Evolutionary conservation across 768 basidiomycete species (phyloP).

Genomic region (Kwoniella sp.): DNA sequence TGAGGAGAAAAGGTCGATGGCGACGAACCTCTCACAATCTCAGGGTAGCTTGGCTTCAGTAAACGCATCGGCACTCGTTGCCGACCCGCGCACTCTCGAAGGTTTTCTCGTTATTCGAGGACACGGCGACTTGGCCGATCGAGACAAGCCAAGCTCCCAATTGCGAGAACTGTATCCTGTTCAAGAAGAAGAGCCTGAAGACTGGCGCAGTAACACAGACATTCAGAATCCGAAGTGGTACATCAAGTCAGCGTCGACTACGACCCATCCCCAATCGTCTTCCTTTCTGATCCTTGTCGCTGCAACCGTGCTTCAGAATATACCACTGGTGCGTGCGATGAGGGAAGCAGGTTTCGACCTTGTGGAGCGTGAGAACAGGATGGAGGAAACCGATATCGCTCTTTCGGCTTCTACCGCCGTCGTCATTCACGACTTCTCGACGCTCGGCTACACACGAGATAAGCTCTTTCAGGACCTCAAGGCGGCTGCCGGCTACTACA

Average conservation of each 20-base stretch:
- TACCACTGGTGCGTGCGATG: slow-evolving; percentile 3
- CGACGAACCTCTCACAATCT: too few species aligned
- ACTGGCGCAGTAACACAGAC: neutral
- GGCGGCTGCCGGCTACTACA: slow-evolving; percentile 1
- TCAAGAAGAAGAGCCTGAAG: neutral
- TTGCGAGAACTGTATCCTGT: neutral
- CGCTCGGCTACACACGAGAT: neutral
- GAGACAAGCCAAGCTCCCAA: neutral
- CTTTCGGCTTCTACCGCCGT: slow-evolving; percentile 14
- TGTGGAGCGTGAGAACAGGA: slow-evolving; percentile 6
- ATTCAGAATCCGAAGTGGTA: slow-evolving; percentile 22
- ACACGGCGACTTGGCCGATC: slow-evolving; percentile 2
- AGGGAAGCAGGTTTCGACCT: slow-evolving; percentile 2
- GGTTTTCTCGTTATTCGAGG: neutral
- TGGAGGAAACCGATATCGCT: slow-evolving; percentile 15
- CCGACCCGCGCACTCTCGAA: neutral
- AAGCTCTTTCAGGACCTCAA: slow-evolving; percentile 10
- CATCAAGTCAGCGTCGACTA: neutral
- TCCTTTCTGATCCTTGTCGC: slow-evolving; percentile 7
- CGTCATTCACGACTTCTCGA: slow-evolving; percentile 1
- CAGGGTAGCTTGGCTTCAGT: too few species aligned
- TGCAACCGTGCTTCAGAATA: slow-evolving; percentile 6
- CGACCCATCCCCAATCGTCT: too few species aligned
- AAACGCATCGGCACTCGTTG: neutral
- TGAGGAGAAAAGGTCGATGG: too few species aligned